phyloP scores from a whole-genome alignment of 176 grass and related monocot species.

The Hordeum marinum region DNA sequence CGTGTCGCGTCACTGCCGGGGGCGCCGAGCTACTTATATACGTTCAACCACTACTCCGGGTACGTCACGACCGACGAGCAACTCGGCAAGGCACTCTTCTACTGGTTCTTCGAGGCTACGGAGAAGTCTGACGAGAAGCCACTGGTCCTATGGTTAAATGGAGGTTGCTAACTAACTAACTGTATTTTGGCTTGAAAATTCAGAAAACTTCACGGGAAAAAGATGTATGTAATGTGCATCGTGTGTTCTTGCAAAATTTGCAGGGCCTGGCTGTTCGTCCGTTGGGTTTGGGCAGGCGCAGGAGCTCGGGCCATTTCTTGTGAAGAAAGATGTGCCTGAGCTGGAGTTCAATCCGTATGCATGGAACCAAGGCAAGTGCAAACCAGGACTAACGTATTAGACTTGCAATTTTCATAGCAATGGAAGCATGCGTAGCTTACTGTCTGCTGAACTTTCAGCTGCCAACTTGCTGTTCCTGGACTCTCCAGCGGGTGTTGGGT shows the following conservation, averaged over 20 bases:
- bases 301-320: slow-evolving; percentile 69
- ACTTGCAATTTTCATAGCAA: not conserved
- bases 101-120: slow-evolving; percentile 63
- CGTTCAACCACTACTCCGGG: slow-evolving; percentile 49
- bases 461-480: slow-evolving; percentile 82
- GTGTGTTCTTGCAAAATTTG: not conserved
- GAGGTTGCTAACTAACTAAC: slow-evolving; percentile 33
- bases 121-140: slow-evolving; percentile 40
- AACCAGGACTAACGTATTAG: not conserved
- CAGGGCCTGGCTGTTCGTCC: slow-evolving; percentile 67
- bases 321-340: slow-evolving; percentile 69
- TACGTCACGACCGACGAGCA: slow-evolving; percentile 41
- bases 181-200: not conserved
- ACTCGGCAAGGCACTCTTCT: slow-evolving; percentile 61
- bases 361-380: slow-evolving; percentile 71
- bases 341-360: slow-evolving; percentile 53
- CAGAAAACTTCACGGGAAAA: not conserved
- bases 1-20: slow-evolving; percentile 36
- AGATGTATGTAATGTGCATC: not conserved
- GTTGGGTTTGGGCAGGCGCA: slow-evolving; percentile 65
- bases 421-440: not conserved
- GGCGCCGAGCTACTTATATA: slow-evolving; percentile 12
- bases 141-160: slow-evolving; percentile 63
- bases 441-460: slow-evolving; percentile 32
- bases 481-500: slow-evolving; percentile 86